A percentile compares a stretch with the other conserved stretches of the same genome.
phyloP scores from a whole-genome alignment of 73 alveolate species.

The Tetrahymena borealis region DNA sequence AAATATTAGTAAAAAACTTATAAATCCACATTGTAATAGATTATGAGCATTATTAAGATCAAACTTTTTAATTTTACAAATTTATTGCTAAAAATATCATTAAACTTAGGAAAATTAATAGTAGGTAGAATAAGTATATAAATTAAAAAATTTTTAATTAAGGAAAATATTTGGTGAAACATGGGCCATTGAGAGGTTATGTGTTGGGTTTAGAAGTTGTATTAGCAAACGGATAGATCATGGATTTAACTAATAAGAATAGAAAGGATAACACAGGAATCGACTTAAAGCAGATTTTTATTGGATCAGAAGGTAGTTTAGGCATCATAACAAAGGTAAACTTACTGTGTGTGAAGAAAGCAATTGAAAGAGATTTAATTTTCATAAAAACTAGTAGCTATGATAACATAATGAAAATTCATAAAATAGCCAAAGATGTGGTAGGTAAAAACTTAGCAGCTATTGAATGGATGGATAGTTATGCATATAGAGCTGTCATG shows the following conservation, averaged over 20 bases:
- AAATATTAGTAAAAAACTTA: too few species aligned
- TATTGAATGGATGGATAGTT: neutral
- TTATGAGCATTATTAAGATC: too few species aligned
- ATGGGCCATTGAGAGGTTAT: conserved; percentile 73
- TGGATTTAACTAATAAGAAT: conserved; percentile 47
- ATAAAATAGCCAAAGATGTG: neutral
- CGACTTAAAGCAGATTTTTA: conserved; percentile 72
- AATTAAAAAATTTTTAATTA: too few species aligned
- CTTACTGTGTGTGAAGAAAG: conserved; percentile 62
- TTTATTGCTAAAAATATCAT: too few species aligned
- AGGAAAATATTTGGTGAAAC: conserved; percentile 53
- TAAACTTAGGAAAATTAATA: too few species aligned
- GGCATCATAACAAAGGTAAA: conserved; percentile 78
- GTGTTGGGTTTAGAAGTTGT: conserved; percentile 74
- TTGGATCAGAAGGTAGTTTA: conserved; percentile 90
- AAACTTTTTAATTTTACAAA: too few species aligned
- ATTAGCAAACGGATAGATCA: conserved; percentile 57
- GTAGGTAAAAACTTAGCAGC: neutral
- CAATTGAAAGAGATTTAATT: conserved; percentile 19
- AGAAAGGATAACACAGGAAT: conserved; percentile 85
- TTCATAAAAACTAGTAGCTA: conserved; percentile 10
- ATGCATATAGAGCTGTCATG: neutral
- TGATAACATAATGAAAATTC: neutral
- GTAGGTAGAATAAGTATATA: too few species aligned
- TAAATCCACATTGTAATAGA: too few species aligned